These are phyloP conservation scores for Acacia confusa DNA, from an alignment of 306 rosid species.

Conservation along the genomic window DNA sequence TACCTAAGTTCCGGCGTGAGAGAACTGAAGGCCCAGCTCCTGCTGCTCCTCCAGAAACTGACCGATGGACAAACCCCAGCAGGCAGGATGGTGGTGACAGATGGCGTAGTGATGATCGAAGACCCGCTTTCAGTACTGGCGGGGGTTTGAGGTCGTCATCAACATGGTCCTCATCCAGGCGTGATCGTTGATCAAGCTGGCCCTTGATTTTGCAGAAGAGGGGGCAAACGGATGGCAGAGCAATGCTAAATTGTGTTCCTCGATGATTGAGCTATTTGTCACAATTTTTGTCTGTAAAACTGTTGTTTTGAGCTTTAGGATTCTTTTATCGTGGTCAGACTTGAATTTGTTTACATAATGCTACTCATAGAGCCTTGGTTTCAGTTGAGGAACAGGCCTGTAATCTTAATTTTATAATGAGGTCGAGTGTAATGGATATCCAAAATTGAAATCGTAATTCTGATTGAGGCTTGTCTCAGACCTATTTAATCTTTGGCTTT, in stretches of 20 bases:
- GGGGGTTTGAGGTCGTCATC: slow-evolving; percentile 54
- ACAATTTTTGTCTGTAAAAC: neutral
- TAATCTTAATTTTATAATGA: slow-evolving; percentile 27
- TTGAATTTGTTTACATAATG: slow-evolving; percentile 30
- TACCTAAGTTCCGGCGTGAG: slow-evolving; percentile 62
- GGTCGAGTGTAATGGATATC: slow-evolving; percentile 31
- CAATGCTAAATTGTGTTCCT: neutral
- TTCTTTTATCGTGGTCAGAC: slow-evolving; percentile 36
- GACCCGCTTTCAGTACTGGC: slow-evolving; percentile 46
- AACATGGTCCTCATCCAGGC: slow-evolving; percentile 79
- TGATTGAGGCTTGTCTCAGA: neutral
- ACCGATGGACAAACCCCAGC: slow-evolving; percentile 52
- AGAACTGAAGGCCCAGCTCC: slow-evolving; percentile 41
- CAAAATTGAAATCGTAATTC: slow-evolving; percentile 29
- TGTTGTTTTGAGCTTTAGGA: slow-evolving; percentile 26
- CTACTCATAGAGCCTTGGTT: slow-evolving; percentile 4
- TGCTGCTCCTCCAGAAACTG: slow-evolving; percentile 58
- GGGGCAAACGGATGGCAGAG: neutral
- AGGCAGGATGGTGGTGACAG: slow-evolving; percentile 48
- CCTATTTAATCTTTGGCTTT: neutral
- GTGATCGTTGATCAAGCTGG: slow-evolving; percentile 44
- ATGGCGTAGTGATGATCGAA: slow-evolving; percentile 79
- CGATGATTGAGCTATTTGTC: neutral
- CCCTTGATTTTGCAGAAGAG: neutral
- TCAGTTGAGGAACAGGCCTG: slow-evolving; percentile 31